Conservation (phyloP, 164 flowering plant species). For the Euptelea pleiosperma region DNA sequence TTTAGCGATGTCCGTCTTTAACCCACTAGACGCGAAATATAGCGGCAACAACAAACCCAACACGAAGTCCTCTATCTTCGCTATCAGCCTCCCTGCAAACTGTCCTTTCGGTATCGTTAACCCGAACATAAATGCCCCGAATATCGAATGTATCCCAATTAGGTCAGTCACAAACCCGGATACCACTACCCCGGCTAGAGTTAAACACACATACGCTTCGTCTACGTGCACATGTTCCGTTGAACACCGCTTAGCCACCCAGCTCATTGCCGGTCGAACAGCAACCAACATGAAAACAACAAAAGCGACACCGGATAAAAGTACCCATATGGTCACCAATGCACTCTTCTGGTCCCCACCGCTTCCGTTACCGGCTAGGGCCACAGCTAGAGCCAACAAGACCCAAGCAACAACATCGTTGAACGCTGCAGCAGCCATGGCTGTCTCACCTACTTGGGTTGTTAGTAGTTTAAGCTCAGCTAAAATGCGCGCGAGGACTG, state of each 20-base stretch:
- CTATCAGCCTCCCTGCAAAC: conserved; percentile 25
- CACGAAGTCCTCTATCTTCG: conserved; percentile 37
- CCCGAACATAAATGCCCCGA: conserved; percentile 42
- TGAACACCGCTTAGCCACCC: conserved; percentile 40
- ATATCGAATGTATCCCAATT: conserved; percentile 35
- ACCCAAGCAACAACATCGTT: conserved; percentile 71
- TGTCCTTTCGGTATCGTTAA: conserved; percentile 32
- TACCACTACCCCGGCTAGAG: conserved; percentile 30
- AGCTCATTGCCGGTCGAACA: conserved; percentile 38
- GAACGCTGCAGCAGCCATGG: conserved; percentile 68
- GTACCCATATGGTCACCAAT: conserved; percentile 42
- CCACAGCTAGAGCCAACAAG: conserved; percentile 53
- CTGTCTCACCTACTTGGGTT: conserved; percentile 46
- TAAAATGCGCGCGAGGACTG: conserved; percentile 58
- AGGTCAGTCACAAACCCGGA: conserved; percentile 34
- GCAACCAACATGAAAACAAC: conserved; percentile 40
- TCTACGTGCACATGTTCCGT: conserved; percentile 29
- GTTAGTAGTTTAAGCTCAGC: conserved; percentile 65
- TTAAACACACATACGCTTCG: conserved; percentile 44
- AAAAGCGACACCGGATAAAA: conserved; percentile 43
- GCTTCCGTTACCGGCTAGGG: conserved; percentile 42
- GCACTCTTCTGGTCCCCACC: conserved; percentile 33
- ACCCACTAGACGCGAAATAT: conserved; percentile 36
- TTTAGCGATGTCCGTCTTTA: conserved; percentile 30
- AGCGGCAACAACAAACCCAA: conserved; percentile 35